Evolutionary conservation across 2,329 filamentous ascomycete species (phyloP).

Genomic region (Macrophomina pseudophaseolina): DNA sequence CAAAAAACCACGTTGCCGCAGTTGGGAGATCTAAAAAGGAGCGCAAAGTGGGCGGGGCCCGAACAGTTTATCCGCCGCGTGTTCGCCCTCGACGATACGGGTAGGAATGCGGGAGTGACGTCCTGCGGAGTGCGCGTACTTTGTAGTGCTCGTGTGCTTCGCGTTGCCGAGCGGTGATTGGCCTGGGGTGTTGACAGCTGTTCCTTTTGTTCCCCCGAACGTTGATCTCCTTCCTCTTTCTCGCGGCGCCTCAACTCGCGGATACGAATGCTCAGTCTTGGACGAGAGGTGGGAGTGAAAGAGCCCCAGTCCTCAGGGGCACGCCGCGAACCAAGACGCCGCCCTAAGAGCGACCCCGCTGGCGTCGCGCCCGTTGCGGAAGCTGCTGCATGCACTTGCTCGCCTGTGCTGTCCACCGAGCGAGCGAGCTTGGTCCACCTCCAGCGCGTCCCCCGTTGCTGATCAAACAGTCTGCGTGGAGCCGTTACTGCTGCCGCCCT

Average conservation of each 20-base stretch:
- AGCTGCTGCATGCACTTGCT: not conserved
- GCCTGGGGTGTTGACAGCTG: constrained; percentile 23
- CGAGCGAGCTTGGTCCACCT: constrained; percentile 15
- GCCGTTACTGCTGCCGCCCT: not conserved
- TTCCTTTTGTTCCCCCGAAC: not conserved
- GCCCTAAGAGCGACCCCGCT: not conserved
- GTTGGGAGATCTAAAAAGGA: not conserved
- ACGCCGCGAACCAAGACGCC: not conserved
- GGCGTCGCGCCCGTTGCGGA: constrained; percentile 2
- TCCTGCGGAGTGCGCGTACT: constrained; percentile 7
- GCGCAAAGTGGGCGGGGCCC: constrained; percentile 18
- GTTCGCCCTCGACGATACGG: too few species aligned
- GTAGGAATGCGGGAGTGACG: not conserved
- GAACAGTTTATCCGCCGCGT: not conserved
- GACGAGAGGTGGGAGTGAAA: not conserved
- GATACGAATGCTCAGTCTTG: not conserved
- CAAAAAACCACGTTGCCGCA: not conserved
- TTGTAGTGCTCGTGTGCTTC: constrained; percentile 3
- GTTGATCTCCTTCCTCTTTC: constrained; percentile 23
- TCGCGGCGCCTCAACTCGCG: constrained; percentile 7
- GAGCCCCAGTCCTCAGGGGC: not conserved
- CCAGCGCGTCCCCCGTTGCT: constrained; percentile 9
- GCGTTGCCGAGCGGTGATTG: constrained; percentile 11
- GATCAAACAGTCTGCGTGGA: constrained; percentile 14
- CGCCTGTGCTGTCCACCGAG: too few species aligned